phyloP scores from a whole-genome alignment of 805 yeast genomes.

The Barnettozyma siamensis region DNA sequence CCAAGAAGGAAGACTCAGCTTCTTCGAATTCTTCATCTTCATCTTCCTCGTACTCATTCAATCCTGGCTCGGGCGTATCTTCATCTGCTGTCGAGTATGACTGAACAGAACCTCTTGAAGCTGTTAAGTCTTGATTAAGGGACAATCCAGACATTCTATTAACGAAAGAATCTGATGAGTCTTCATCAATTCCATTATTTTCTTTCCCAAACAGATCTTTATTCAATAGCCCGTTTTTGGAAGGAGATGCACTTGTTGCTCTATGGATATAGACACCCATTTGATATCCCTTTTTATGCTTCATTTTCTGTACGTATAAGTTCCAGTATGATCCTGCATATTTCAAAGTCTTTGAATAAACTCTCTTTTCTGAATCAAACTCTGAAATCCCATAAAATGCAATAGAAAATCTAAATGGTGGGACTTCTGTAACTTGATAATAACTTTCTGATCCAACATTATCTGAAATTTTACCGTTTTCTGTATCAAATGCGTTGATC shows the following conservation, averaged over 20 bases:
- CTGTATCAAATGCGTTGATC: conserved; percentile 6
- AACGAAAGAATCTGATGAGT: conserved; percentile 9
- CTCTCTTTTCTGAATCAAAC: conserved; percentile 39
- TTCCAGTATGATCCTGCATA: conserved; percentile 62
- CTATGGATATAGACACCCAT: conserved; percentile 54
- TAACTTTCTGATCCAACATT: conserved; percentile 7
- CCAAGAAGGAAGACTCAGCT: conserved; percentile 27
- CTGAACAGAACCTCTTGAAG: conserved; percentile 4
- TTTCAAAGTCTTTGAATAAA: conserved; percentile 49
- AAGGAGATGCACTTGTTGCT: conserved; percentile 34
- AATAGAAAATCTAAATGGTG: conserved; percentile 50
- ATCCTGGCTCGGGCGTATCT: conserved; percentile 25
- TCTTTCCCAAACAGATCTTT: conserved; percentile 28
- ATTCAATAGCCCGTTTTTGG: conserved; percentile 35
- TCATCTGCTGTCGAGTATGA: conserved; percentile 24
- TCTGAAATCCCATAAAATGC: conserved; percentile 44
- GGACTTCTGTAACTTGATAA: conserved; percentile 37
- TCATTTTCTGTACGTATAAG: conserved; percentile 45
- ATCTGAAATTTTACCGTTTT: conserved; percentile 20
- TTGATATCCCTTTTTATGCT: conserved; percentile 38
- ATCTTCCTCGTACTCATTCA: conserved; percentile 11
- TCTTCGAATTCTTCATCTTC: conserved; percentile 10
- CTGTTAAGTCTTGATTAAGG: conserved; percentile 5
- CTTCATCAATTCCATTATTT: not conserved
- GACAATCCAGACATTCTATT: conserved; percentile 9